Base-by-base conservation (phyloP, 345 rosid genomes). In the Boechera retrofracta region DNA sequence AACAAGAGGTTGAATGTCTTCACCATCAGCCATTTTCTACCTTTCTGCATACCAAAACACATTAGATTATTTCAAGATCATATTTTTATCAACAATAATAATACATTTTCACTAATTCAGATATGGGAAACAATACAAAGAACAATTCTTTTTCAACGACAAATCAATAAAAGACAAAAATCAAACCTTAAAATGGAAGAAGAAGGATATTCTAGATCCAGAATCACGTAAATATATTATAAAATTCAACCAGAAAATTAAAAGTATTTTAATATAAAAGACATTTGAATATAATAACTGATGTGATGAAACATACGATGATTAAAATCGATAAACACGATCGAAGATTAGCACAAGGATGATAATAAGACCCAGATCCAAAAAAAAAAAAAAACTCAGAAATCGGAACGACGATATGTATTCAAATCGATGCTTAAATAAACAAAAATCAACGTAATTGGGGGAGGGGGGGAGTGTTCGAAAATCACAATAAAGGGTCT, bases 1-100 rank as follows among this genome's bases (percentile, higher is more conserved):
- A 24, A 87, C 89, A 65, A 87, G 89, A 69, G 91, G 91, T 80
- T 87, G 91, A 73, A 93, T 93, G 79, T 93, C 98, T 87, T 93
- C 98, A 21, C 85, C 87, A 12, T 93, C 98, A 2, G 97, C 98
- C 98, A 93, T 93, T 80, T 63, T 81, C 32, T 75, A 83, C 64
- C 57, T 65, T 71, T 45, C 60, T 63, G 53, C 36, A 64, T 44
- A 64, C 3, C 44, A 26, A 77, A 76, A 55, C 12, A 68, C 33
- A 66, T 33, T 6, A 2, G 16, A 56, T 44, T 32, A 2, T 21
- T 32, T 57, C 13, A 44, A 58, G 16, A 42, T 42, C 53, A 6
- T 6, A 3, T 16, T 15, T 18, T 61, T 28, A 2, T 28, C 24
- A 21, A 21, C 24, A 21, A 21, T 38, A 38, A 38, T 29, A 11